phyloP scores from a whole-genome alignment of 2,329 filamentous ascomycete species.

The Dactylonectria estremocensis region DNA sequence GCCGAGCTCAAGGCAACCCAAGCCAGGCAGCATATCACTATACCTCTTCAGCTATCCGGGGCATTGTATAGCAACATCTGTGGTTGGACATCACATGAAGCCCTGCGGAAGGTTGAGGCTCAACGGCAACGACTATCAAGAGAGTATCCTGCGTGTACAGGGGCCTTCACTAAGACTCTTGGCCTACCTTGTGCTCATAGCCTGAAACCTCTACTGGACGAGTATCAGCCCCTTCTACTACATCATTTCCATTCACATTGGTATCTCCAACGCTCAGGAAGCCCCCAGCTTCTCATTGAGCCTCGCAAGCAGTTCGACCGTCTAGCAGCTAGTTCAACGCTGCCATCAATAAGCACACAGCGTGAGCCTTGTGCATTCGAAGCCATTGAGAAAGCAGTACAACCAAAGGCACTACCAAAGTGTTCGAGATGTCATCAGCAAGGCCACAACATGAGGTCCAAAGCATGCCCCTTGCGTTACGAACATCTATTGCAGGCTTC shows the following conservation, averaged over 20 bases:
- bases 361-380: neutral
- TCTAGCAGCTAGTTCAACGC: neutral
- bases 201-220: neutral
- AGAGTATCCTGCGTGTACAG: constrained; percentile 27
- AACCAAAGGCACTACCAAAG: too few relatives aligned
- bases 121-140: constrained; percentile 9
- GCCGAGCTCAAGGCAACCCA: constrained; percentile 32
- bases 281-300: constrained; percentile 4
- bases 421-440: too few relatives aligned
- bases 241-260: neutral
- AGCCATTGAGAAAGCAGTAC: too few relatives aligned
- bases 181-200: too few relatives aligned
- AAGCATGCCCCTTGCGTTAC: too few relatives aligned
- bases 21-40: constrained; percentile 23
- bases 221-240: neutral
- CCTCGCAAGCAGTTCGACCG: neutral
- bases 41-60: too few relatives aligned
- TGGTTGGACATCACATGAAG: constrained; percentile 21
- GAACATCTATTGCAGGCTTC: too few relatives aligned
- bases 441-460: too few relatives aligned
- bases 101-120: constrained; percentile 15
- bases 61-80: constrained; percentile 26
- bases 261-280: too few relatives aligned
- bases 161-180: constrained; percentile 31
- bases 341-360: constrained; percentile 18